A percentile compares a stretch with the other conserved stretches of the same genome.
These are phyloP conservation scores for Berberis thunbergii DNA, from an alignment of 164 flowering plant species.

Conservation along the genomic window DNA sequence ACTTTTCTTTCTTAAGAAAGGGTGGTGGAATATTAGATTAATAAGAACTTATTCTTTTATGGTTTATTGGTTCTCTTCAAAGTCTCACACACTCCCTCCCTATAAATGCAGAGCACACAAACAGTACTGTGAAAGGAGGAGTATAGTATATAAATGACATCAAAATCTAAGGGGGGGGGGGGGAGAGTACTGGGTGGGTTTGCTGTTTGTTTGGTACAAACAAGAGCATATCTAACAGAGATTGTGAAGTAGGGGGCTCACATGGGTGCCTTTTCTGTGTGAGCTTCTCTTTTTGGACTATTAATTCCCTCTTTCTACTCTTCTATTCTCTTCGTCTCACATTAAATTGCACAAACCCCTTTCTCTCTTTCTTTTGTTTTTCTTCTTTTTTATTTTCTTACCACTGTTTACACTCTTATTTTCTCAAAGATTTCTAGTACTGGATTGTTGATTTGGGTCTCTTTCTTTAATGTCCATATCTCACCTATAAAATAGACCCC, in stretches of 20 bases:
- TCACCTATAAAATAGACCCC: no score
- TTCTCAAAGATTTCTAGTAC: not conserved
- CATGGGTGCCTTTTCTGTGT: slow-evolving; percentile 24
- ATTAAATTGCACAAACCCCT: slow-evolving; percentile 10
- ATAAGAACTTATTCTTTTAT: no score
- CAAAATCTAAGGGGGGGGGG: not conserved
- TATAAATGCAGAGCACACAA: no score
- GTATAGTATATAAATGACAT: no score
- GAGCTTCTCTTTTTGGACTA: slow-evolving; percentile 21
- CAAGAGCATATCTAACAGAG: slow-evolving; percentile 22
- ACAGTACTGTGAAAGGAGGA: no score
- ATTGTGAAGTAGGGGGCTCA: slow-evolving; percentile 18
- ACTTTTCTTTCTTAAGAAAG: no score
- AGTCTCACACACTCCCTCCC: no score
- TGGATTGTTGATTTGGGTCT: not conserved
- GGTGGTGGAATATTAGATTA: no score
- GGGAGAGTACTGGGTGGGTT: slow-evolving; percentile 9
- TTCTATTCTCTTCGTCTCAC: not conserved
- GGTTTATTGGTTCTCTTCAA: no score
- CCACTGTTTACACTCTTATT: no score
- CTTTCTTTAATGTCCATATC: not conserved
- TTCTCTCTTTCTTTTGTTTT: not conserved
- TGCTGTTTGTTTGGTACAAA: slow-evolving; percentile 15
- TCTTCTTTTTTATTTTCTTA: not conserved
- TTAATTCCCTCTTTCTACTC: slow-evolving; percentile 10